Percentiles rank a stretch among this genome's conserved stretches.
phyloP scores from a whole-genome alignment of 2,329 filamentous ascomycete genomes.

The Chaetoscypha palmicola region DNA sequence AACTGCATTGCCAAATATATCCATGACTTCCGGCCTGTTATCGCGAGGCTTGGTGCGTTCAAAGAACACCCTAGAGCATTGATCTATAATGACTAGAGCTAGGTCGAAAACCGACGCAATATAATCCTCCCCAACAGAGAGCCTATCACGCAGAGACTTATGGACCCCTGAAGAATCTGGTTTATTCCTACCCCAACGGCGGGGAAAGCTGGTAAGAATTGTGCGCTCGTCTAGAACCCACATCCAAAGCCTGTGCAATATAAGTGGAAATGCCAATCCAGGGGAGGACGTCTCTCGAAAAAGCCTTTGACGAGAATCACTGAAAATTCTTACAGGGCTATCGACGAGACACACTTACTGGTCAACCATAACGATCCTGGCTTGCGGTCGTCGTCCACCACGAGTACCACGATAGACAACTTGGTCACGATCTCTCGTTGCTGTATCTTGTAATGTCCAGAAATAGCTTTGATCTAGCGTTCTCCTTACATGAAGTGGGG shows the following conservation, averaged over 20 bases:
- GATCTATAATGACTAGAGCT: constrained; percentile 35
- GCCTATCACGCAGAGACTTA: constrained; percentile 31
- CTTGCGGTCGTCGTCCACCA: constrained; percentile 5
- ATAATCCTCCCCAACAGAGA: constrained; percentile 24
- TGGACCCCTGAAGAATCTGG: constrained; percentile 36
- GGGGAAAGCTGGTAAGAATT: constrained; percentile 36
- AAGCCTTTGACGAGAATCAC: no score
- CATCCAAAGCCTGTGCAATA: constrained; percentile 33
- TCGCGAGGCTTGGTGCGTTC: constrained; percentile 31
- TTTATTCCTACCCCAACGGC: constrained; percentile 37
- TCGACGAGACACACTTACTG: no score
- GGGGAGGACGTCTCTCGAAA: not conserved
- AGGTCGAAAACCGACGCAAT: constrained; percentile 35
- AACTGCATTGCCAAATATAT: constrained; percentile 38
- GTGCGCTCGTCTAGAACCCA: constrained; percentile 35
- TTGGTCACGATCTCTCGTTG: constrained; percentile 30
- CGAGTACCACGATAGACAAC: constrained; percentile 19
- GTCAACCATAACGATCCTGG: constrained; percentile 35
- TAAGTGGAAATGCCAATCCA: not conserved
- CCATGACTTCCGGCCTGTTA: constrained; percentile 34
- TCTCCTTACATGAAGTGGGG: constrained; percentile 37
- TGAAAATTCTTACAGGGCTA: no score
- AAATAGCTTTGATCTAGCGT: constrained; percentile 41
- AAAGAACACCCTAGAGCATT: constrained; percentile 36
- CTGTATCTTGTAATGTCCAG: constrained; percentile 34